Evolutionary conservation across 352 stramenopile genomes (phyloP).

Genomic region (Pythium phragmiticola): DNA sequence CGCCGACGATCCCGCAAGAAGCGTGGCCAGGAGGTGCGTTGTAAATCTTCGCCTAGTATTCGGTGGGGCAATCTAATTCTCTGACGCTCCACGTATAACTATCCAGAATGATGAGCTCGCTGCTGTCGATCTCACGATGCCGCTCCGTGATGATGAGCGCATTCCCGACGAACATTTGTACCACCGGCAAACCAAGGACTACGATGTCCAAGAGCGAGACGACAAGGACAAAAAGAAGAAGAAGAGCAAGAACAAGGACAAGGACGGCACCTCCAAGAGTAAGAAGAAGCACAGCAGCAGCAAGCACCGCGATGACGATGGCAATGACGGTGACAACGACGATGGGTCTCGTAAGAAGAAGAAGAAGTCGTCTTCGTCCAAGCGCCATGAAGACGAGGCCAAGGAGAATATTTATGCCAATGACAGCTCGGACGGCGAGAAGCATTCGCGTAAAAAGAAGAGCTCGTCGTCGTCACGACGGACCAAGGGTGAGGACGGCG

Average conservation of each 20-base stretch:
- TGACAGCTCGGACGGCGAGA: conserved; percentile 37
- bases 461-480: conserved; percentile 19
- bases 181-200: conserved; percentile 52
- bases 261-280: conserved; percentile 20
- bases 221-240: conserved; percentile 43
- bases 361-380: conserved; percentile 28
- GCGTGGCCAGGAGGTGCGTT: conserved; percentile 4
- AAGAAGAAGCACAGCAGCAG: conserved; percentile 51
- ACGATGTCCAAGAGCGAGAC: conserved; percentile 17
- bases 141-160: conserved; percentile 72
- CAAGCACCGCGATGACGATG: conserved; percentile 27
- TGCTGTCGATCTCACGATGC: conserved; percentile 74
- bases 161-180: conserved; percentile 82
- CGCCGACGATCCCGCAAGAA: conserved; percentile 45
- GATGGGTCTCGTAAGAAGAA: conserved; percentile 39
- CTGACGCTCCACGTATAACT: too few species aligned
- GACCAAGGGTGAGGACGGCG: conserved; percentile 9
- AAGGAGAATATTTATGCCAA: conserved; percentile 57
- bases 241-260: conserved; percentile 63
- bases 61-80: too few species aligned
- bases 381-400: conserved; percentile 31
- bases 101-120: conserved; percentile 66
- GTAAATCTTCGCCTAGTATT: too few species aligned
- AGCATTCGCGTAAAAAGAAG: conserved; percentile 41
- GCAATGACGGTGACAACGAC: conserved; percentile 30